Evolutionary conservation across 164 flowering plant species (phyloP).

Genomic region (Berberis thunbergii): DNA sequence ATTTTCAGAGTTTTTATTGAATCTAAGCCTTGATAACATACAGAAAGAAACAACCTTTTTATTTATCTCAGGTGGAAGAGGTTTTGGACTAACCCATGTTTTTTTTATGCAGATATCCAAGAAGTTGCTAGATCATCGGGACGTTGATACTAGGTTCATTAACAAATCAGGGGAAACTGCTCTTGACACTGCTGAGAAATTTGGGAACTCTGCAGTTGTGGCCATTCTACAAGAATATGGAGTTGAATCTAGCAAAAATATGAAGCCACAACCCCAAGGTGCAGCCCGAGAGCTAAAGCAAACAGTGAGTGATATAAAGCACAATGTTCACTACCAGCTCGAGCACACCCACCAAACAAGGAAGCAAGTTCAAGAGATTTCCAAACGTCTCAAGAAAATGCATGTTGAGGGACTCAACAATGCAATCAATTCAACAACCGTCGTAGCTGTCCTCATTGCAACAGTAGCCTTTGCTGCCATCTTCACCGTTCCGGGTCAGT

Average conservation of each 20-base stretch:
- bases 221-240: conserved; percentile 53
- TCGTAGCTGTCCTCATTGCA: conserved; percentile 93
- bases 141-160: conserved; percentile 38
- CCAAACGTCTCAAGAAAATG: conserved; percentile 73
- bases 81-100: no score
- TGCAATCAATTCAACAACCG: conserved; percentile 93
- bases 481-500: conserved; percentile 88
- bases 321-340: conserved; percentile 80
- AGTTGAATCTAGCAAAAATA: conserved; percentile 40
- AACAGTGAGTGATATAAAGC: conserved; percentile 93
- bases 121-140: conserved; percentile 38
- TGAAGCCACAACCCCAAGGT: conserved; percentile 31
- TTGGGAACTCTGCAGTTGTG: conserved; percentile 29
- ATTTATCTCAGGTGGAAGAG: no score
- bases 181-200: conserved; percentile 86
- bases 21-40: no score
- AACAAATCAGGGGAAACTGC: conserved; percentile 77
- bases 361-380: conserved; percentile 73
- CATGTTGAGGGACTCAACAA: conserved; percentile 87
- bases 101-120: conserved; percentile 57
- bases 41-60: no score
- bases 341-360: conserved; percentile 87
- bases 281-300: conserved; percentile 77
- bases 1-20: no score
- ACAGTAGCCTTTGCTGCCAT: conserved; percentile 97